Conservation (phyloP, 2,329 filamentous ascomycete genomes). For the Colletotrichum graminicola region DNA sequence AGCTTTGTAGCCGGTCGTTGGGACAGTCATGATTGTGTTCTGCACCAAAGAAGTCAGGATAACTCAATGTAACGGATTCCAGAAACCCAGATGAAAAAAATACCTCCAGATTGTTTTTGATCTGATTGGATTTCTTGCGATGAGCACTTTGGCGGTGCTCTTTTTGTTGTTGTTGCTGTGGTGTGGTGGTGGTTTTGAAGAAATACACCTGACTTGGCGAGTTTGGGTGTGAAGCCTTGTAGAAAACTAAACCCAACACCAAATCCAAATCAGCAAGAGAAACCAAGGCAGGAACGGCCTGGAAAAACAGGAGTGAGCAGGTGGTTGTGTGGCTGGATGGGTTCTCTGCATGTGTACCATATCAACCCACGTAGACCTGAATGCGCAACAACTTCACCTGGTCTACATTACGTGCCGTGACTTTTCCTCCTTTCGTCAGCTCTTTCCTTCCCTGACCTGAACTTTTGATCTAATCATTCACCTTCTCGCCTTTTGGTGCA, state of each 20-base stretch:
- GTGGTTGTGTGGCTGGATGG: neutral
- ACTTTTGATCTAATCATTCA: too few relatives aligned
- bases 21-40: neutral
- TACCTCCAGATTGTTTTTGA: neutral
- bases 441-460: too few relatives aligned
- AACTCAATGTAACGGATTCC: neutral
- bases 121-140: neutral
- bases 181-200: neutral
- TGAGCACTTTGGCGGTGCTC: neutral
- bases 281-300: neutral
- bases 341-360: neutral
- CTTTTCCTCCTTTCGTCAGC: too few relatives aligned
- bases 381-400: too few relatives aligned
- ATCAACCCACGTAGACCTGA: too few relatives aligned
- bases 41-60: neutral
- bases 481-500: too few relatives aligned
- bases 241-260: neutral
- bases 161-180: neutral
- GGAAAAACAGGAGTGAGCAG: neutral
- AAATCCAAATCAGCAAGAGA: neutral
- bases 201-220: neutral
- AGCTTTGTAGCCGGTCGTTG: neutral
- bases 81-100: neutral
- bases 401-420: too few relatives aligned
- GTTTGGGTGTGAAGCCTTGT: neutral